phyloP scores from a whole-genome alignment of 2,329 filamentous ascomycete genomes.

The Colletotrichum costaricense region DNA sequence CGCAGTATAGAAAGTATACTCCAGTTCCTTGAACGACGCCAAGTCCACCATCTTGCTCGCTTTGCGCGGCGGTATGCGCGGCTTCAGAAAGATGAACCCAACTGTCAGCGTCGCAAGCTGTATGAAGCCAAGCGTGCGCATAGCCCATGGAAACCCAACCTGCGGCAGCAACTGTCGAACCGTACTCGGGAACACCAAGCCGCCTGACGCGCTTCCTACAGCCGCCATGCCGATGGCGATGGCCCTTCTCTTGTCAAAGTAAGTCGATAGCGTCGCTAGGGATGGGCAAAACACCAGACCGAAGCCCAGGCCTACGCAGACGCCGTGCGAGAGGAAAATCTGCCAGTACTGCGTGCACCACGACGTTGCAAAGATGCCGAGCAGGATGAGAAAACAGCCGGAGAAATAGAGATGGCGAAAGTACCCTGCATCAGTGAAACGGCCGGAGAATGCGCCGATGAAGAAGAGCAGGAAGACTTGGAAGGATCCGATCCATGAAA shows the following conservation, averaged over 20 bases:
- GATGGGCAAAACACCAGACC: conserved; percentile 68
- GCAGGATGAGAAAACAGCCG: conserved; percentile 51
- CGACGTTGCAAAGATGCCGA: conserved; percentile 58
- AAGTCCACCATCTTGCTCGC: conserved; percentile 55
- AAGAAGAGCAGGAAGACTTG: conserved; percentile 56
- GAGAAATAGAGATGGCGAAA: conserved; percentile 51
- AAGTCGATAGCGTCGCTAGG: conserved; percentile 70
- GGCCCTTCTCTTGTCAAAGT: conserved; percentile 66
- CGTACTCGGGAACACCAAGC: conserved; percentile 60
- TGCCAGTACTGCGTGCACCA: conserved; percentile 59
- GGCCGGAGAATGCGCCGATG: conserved; percentile 54
- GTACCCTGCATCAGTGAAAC: conserved; percentile 56
- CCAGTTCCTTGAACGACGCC: conserved; percentile 53
- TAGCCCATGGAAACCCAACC: conserved; percentile 67
- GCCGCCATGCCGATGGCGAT: conserved; percentile 70
- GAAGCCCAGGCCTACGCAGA: conserved; percentile 61
- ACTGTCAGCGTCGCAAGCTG: conserved; percentile 53
- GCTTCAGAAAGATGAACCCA: conserved; percentile 51
- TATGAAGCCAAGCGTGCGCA: conserved; percentile 59
- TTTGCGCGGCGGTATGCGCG: conserved; percentile 52
- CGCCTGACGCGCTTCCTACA: conserved; percentile 66
- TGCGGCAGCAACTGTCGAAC: conserved; percentile 50
- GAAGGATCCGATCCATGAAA: conserved; percentile 58
- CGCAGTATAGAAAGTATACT: conserved; percentile 24
- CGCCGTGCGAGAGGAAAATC: conserved; percentile 59